Base-by-base conservation (phyloP, 768 basidiomycete genomes). In the Tylopilus sp. region DNA sequence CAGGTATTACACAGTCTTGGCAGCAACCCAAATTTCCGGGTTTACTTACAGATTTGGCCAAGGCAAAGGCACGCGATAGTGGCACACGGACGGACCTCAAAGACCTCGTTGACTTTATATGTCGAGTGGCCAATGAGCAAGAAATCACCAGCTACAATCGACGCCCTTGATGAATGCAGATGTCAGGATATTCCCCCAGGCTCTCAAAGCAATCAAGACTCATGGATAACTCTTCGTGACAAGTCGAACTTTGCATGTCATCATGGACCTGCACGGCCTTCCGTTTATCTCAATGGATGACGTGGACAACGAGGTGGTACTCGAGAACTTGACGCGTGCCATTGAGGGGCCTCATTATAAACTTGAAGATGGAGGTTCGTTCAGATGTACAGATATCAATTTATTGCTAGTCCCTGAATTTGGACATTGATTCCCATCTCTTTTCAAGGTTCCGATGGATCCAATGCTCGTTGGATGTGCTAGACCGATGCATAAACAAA, bases 121-220 rank as follows among this genome's bases (percentile, higher is more conserved):
- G 13, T 21, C 44, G 20, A 15, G 28, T 2, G 35, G 40, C 5
- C 38, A 0, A n/a, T 2, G 6, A 11, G 1, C 7, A 35, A 33
- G 22, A 46, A 40, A 11, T 44, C 48, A 20, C 2, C 39, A 13
- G 35, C 49, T 3, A 7, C 49, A 1, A 35, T 52, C 5, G 51
- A 53, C 36, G 47, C 47, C 13, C 52, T 53, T 17, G 51, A 50
- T 13, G 52, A 53, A 33, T 53, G 48, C 28, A 31, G 42, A 53
- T 5, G n/a, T 44, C 21, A 31, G 15, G n/a, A 17, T 13, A 1
- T 42, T 50, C 0, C 5, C 49, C 3, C 40, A 25, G 40, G 40
- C 46, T 38, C 52, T 52, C 20, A 43, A 20, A 25, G 21, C 10
- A 13, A 31, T 49, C 35, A 52, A 6, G 35, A 18, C 1, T n/a